Conservation (phyloP, 768 basidiomycete species). For the Pisolithus tinctorius region DNA sequence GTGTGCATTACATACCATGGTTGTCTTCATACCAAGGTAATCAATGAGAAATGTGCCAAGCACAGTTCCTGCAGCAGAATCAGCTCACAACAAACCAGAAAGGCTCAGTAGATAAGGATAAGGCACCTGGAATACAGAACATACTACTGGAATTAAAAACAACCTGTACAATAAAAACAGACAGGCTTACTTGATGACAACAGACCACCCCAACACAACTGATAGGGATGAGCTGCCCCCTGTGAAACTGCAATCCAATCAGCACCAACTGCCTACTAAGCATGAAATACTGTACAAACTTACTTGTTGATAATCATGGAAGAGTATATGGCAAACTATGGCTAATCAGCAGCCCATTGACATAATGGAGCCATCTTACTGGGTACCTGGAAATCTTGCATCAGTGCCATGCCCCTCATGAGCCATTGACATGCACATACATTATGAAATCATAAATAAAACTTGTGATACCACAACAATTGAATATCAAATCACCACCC, state of each 20-base stretch:
- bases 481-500: not conserved
- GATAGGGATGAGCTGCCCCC: conserved; percentile 43
- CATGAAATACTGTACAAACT: not conserved
- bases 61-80: conserved; percentile 40
- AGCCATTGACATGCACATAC: conserved; percentile 30
- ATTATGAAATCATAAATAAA: conserved; percentile 80
- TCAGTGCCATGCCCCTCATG: not conserved
- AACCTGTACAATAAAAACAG: conserved; percentile 27
- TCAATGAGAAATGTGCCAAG: conserved; percentile 73
- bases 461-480: conserved; percentile 23
- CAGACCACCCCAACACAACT: conserved; percentile 76
- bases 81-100: conserved; percentile 5
- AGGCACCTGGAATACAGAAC: conserved; percentile 58
- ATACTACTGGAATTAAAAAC: conserved; percentile 31
- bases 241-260: conserved; percentile 41
- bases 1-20: conserved; percentile 45
- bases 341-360: conserved; percentile 2
- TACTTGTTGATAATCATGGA: conserved; percentile 67
- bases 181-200: conserved; percentile 69
- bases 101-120: not conserved
- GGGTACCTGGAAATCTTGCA: conserved; percentile 42
- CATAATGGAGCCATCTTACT: conserved; percentile 32
- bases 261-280: not conserved
- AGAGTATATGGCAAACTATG: conserved; percentile 74
- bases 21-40: conserved; percentile 65